Base-by-base conservation (phyloP, 2,329 filamentous ascomycete species). In the Neofusicoccum sp. region DNA sequence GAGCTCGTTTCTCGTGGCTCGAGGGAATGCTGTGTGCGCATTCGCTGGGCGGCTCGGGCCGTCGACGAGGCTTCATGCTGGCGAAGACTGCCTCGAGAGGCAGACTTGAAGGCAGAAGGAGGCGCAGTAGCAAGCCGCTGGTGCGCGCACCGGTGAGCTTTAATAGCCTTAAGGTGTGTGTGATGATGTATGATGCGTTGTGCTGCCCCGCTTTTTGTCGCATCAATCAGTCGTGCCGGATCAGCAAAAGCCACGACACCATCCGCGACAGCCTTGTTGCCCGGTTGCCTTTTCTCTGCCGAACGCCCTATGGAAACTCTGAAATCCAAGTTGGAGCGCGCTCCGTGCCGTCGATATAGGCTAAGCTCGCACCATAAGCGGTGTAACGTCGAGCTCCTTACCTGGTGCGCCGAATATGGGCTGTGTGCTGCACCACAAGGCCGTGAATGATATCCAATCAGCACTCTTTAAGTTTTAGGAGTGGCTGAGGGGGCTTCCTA, bases 71-170 rank as follows among this genome's bases (percentile, higher is more conserved):
- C 34, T 26, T 30, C 40, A 9, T 56, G 8, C 20, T n/a, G 11
- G 6, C 16, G 51, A 56, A 43, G 51, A 26, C 51, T 56, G 51
- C 38, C 36, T 41, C 6, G 14, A n/a, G 40, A 56, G 26, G 30
- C 51, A 16, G 38, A 28, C 28, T 56, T n/a, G 36, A 4, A 41
- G 14, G 34, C 38, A 56, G 34, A 28, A 16, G 20, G n/a, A 49
- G 48, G 48, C 48, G 48, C 20, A 53, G 45, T 24, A n/a, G 26
- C 28, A 43, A 40, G 51, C 26, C 38, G 33, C 41, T 56, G 26
- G 51, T 33, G 9, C 38, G 51, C 51, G 38, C 26, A 56, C 51
- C 51, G 51, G 51, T 56, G 36, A 56, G 34, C 51, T 33, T 24
- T 56, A 43, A 56, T 43, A 56, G 51, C 31, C 34, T n/a, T 7